Evolutionary conservation across 805 yeast genomes (phyloP).

Genomic region (Metschnikowia kunwiensis): DNA sequence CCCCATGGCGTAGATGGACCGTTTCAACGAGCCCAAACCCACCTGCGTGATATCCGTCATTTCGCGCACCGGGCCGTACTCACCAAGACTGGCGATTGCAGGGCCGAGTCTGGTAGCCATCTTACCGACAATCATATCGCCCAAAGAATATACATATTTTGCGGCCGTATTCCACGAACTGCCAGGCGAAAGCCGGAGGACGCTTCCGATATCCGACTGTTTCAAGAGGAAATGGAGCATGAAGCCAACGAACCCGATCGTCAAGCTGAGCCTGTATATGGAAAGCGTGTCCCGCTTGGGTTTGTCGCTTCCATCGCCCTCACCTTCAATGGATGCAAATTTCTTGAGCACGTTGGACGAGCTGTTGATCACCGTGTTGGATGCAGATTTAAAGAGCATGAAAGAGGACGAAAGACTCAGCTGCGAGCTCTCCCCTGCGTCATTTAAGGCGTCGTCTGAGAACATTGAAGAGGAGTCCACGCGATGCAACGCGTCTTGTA

Average conservation of each 20-base stretch:
- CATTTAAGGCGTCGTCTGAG: slow-evolving; percentile 17
- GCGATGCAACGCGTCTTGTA: slow-evolving; percentile 22
- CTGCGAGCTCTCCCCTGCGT: slow-evolving; percentile 17
- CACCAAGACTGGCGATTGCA: slow-evolving; percentile 14
- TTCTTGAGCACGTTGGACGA: slow-evolving; percentile 31
- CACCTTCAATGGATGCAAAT: slow-evolving; percentile 21
- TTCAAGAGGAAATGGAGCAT: slow-evolving; percentile 35
- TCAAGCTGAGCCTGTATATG: slow-evolving; percentile 33
- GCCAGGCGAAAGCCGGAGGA: slow-evolving; percentile 1
- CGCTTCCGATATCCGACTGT: slow-evolving; percentile 10
- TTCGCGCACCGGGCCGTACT: slow-evolving; percentile 19
- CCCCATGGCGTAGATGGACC: slow-evolving; percentile 24
- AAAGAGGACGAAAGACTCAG: slow-evolving; percentile 36
- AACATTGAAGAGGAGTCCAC: slow-evolving; percentile 24
- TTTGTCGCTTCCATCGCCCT: slow-evolving; percentile 1
- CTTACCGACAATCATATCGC: not conserved
- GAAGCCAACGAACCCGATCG: slow-evolving; percentile 40
- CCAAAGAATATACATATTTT: not conserved
- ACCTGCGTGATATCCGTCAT: slow-evolving; percentile 27
- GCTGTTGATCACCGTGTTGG: slow-evolving; percentile 27
- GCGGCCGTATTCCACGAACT: not conserved
- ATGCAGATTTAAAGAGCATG: slow-evolving; percentile 26
- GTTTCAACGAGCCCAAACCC: slow-evolving; percentile 35
- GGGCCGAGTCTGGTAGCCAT: slow-evolving; percentile 11
- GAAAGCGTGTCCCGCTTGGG: slow-evolving; percentile 7